Base-by-base conservation (phyloP, 2,329 filamentous ascomycete genomes). In the Ophidiomyces ophidiicola region DNA sequence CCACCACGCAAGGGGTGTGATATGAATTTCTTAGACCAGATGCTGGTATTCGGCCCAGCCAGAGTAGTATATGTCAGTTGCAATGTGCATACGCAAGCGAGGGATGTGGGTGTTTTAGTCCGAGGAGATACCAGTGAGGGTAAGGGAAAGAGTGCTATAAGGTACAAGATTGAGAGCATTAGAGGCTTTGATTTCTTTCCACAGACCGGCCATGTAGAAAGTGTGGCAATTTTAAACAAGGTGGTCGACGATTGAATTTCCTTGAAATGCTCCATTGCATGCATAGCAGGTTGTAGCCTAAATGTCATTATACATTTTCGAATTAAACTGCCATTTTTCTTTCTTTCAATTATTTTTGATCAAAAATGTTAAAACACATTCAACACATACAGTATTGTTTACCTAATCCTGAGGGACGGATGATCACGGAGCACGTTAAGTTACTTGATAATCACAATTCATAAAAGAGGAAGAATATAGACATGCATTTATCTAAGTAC, bases 141-240 rank as follows among this genome's bases (percentile, higher is more conserved):
- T 44, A 71, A 79, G 24, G 85, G 87, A 6, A 52, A 53, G 33
- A 50, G 53, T 36, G 48, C 51, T 36, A 62, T 62, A 15, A 63
- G 70, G 45, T 98, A 94, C 61, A 76, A 80, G 59, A 82, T 98
- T 56, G 88, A 96, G 69, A 93, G 82, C 55, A 62, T 98, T 32
- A 71, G 81, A 33, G 90, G 88, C 0, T 96, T 96, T 55, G 90
- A 98, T 58, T 96, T 98, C 61, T 98, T 98, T 62, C 90, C 90
- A 8, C 88, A 96, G 60, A 80, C 76, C 20, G 71, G 74, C 5
- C 76, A 80, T 67, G 76, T 80, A 1, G 76, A 80, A 54, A 72
- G 74, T 10, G 71, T 79, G 39, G 75, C 74, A 33, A 68, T 78
- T 36, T 55, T 79, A 57, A 70, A 64, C 48, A 57, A 58, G 29